Evolutionary conservation across 768 basidiomycete genomes (phyloP), one percentile per base, ranked within the genome.

Genomic region (Boletus rubescentipes): DNA sequence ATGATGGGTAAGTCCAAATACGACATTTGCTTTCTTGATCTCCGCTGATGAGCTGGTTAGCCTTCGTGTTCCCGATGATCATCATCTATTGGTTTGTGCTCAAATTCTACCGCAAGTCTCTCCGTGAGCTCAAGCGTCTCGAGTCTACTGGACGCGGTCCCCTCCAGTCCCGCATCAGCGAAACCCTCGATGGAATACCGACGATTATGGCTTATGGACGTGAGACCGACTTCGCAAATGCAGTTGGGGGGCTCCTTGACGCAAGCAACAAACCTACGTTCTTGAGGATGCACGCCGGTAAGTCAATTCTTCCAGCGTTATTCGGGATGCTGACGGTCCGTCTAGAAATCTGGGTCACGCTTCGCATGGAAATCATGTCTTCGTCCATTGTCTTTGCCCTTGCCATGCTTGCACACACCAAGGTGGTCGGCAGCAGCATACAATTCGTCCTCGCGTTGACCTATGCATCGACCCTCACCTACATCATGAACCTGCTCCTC

Each of bases 151-250:
- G 79, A 5, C 77, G 78, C 12, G 76, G 75, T 8, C 72, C 75
- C 3, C 75, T 83, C 18, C 81, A 82, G 53, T 73, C 78, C 2
- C 77, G 77, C 50, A 81, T 81, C 66, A 74, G 72, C 39, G 81
- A 82, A 64, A 77, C 75, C 2, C 70, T 83, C 5, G 73, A 73
- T 20, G 81, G 80, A 5, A 72, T 72, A 23, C 65, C 68, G 3
- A 79, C 78, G 11, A 76, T 81, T 40, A 72, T 81, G 45, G 79
- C 80, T 4, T 82, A 78, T 54, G 72, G 73, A 49, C 68, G 67
- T 18, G 64, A 62, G 46, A 9, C 53, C 16, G 68, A 69, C 50
- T 69, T 66, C 35, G 64, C 46, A 35, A 61, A 56, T 29, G 53
- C 57, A 9, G 62, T 68, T 7, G 60, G 59, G 21, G 35, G 43